phyloP scores from a whole-genome alignment of 768 basidiomycete species.

The Pleurotus tuoliensis region DNA sequence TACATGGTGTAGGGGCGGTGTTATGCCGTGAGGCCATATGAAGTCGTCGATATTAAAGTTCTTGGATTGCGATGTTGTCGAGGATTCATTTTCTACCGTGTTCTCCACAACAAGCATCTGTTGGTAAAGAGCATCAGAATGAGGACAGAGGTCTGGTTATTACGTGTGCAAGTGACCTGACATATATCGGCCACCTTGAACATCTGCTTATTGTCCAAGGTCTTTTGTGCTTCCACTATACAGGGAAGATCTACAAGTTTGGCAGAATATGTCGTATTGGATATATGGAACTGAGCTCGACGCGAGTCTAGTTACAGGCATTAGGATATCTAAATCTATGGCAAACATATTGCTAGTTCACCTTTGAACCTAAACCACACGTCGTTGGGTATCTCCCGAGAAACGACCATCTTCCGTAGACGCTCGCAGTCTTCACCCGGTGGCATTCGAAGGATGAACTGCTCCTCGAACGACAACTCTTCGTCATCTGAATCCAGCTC shows the following conservation, averaged over 20 bases:
- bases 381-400: constrained; percentile 76
- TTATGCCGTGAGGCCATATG: constrained; percentile 95
- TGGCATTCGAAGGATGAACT: constrained; percentile 89
- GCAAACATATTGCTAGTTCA: constrained; percentile 22
- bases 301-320: constrained; percentile 65
- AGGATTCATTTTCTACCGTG: constrained; percentile 67
- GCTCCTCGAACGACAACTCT: constrained; percentile 93
- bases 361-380: constrained; percentile 99
- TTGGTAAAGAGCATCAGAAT: background rate
- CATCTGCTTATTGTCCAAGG: constrained; percentile 93
- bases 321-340: background rate
- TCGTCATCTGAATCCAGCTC: constrained; percentile 96
- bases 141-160: no score
- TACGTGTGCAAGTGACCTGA: constrained; percentile 53
- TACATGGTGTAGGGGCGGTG: constrained; percentile 86
- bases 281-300: constrained; percentile 85
- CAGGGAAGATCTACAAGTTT: constrained; percentile 96
- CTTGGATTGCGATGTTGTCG: constrained; percentile 47
- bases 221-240: constrained; percentile 93
- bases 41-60: constrained; percentile 91
- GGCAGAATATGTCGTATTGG: constrained; percentile 74
- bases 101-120: constrained; percentile 93
- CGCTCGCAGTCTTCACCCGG: constrained; percentile 78
- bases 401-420: constrained; percentile 75
- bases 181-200: constrained; percentile 99